These are phyloP conservation scores for Suillus alpinus DNA, from an alignment of 768 basidiomycete genomes.

Conservation along the genomic window DNA sequence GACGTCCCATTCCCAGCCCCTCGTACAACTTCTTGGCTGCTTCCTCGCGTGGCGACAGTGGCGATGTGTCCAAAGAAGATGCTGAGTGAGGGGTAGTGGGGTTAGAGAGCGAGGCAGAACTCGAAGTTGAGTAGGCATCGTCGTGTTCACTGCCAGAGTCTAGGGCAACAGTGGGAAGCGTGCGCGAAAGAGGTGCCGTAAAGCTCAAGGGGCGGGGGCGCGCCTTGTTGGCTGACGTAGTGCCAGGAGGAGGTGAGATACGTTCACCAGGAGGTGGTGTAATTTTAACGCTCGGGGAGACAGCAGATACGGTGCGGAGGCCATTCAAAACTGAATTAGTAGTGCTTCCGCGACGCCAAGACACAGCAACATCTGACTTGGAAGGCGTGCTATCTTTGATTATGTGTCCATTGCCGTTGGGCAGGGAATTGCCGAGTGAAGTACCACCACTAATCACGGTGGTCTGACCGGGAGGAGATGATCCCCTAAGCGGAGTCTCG, in stretches of 20 bases:
- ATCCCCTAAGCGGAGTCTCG: conserved; percentile 38
- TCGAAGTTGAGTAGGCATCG: conserved; percentile 55
- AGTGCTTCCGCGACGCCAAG: conserved; percentile 73
- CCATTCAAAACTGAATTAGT: conserved; percentile 72
- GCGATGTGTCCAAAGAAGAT: conserved; percentile 48
- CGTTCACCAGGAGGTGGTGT: conserved; percentile 70
- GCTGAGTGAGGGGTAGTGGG: conserved; percentile 76
- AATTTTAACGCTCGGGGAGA: conserved; percentile 64
- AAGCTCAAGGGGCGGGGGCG: conserved; percentile 73
- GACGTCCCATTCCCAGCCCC: conserved; percentile 81
- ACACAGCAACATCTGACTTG: conserved; percentile 76
- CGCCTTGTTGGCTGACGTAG: conserved; percentile 30
- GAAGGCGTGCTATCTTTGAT: conserved; percentile 46
- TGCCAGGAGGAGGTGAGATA: conserved; percentile 47
- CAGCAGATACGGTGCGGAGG: conserved; percentile 51
- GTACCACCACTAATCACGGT: conserved; percentile 73
- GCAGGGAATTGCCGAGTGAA: conserved; percentile 54
- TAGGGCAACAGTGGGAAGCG: conserved; percentile 49
- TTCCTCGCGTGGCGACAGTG: conserved; percentile 84
- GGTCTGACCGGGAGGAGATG: conserved; percentile 51
- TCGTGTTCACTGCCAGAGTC: conserved; percentile 56
- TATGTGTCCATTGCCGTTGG: conserved; percentile 31
- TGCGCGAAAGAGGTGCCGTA: conserved; percentile 44
- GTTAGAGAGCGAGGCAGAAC: conserved; percentile 62
- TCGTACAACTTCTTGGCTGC: conserved; percentile 85